These are phyloP conservation scores for Boletus sp. DNA, from an alignment of 768 basidiomycete genomes.

Conservation along the genomic window DNA sequence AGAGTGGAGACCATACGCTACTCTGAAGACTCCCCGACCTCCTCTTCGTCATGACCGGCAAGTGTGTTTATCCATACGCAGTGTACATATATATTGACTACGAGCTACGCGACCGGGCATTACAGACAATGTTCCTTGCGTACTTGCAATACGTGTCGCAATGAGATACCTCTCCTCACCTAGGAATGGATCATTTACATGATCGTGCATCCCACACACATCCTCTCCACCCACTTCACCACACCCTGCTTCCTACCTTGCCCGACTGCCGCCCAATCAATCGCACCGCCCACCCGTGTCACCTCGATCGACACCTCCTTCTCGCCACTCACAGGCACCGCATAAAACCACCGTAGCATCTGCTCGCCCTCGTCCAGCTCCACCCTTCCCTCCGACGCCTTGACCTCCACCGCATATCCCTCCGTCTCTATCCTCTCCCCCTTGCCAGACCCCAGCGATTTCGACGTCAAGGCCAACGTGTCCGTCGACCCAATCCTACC, in stretches of 20 bases:
- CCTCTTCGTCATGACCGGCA: constrained; percentile 3
- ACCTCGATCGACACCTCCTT: constrained; percentile 41
- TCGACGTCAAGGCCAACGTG: constrained; percentile 7
- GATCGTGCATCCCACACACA: constrained; percentile 23
- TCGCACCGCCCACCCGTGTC: constrained; percentile 39
- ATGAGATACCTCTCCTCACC: constrained; percentile 10
- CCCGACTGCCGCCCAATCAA: constrained; percentile 21
- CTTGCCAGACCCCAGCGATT: neutral
- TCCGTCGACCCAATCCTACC: constrained; percentile 13
- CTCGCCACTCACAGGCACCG: constrained; percentile 26
- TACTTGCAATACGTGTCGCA: constrained; percentile 1
- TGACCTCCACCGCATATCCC: constrained; percentile 40
- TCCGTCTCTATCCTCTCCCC: constrained; percentile 15
- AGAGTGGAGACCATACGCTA: constrained; percentile 33
- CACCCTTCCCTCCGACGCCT: constrained; percentile 45
- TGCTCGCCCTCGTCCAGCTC: constrained; percentile 48
- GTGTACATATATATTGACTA: neutral
- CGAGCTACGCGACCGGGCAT: neutral
- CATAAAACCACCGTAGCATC: constrained; percentile 50
- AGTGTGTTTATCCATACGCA: neutral
- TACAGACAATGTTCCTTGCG: neutral
- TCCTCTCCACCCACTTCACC: constrained; percentile 5
- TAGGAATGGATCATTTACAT: constrained; percentile 17
- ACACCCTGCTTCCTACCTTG: neutral
- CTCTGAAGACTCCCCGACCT: constrained; percentile 5